Conservation (phyloP, 805 yeast genomes). For the Metschnikowia sp. region DNA sequence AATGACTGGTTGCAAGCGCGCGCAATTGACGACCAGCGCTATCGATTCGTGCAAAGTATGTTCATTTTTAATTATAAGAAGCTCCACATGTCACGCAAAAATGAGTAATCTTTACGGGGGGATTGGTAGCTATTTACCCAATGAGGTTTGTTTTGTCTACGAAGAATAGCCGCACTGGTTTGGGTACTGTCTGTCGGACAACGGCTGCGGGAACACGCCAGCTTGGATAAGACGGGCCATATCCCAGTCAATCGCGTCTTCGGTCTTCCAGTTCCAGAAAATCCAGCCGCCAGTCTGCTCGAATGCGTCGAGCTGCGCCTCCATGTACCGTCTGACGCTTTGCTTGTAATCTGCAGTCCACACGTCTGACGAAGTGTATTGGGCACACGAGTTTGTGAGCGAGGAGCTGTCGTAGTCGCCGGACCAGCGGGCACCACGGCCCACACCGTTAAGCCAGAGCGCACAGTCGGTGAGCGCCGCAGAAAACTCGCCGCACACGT, state of each 20-base stretch:
- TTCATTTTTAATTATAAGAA: too few relatives aligned
- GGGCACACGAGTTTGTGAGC: slow-evolving; percentile 60
- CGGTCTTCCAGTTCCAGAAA: slow-evolving; percentile 93
- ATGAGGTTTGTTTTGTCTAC: too few relatives aligned
- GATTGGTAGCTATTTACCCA: too few relatives aligned
- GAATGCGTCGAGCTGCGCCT: slow-evolving; percentile 85
- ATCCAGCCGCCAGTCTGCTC: slow-evolving; percentile 82
- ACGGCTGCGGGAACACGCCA: slow-evolving; percentile 79
- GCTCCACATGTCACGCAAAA: too few relatives aligned
- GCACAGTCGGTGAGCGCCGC: slow-evolving; percentile 90
- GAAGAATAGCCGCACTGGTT: slow-evolving; percentile 53
- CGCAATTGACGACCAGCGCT: too few relatives aligned
- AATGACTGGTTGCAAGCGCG: too few relatives aligned
- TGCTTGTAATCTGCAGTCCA: slow-evolving; percentile 61
- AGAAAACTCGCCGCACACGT: slow-evolving; percentile 19
- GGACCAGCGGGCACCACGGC: slow-evolving; percentile 77
- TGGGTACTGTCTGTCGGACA: slow-evolving; percentile 62
- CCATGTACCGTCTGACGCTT: slow-evolving; percentile 67
- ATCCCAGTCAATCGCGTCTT: slow-evolving; percentile 83
- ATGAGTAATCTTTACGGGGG: too few relatives aligned
- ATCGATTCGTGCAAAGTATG: too few relatives aligned
- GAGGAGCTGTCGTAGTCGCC: slow-evolving; percentile 47
- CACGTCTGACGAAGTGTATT: slow-evolving; percentile 24
- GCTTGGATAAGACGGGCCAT: slow-evolving; percentile 53
- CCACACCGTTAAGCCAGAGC: slow-evolving; percentile 83